Percentiles rank a stretch among this genome's conserved stretches.
phyloP scores from a whole-genome alignment of 2,329 filamentous ascomycete species.

The Hortaea werneckii region DNA sequence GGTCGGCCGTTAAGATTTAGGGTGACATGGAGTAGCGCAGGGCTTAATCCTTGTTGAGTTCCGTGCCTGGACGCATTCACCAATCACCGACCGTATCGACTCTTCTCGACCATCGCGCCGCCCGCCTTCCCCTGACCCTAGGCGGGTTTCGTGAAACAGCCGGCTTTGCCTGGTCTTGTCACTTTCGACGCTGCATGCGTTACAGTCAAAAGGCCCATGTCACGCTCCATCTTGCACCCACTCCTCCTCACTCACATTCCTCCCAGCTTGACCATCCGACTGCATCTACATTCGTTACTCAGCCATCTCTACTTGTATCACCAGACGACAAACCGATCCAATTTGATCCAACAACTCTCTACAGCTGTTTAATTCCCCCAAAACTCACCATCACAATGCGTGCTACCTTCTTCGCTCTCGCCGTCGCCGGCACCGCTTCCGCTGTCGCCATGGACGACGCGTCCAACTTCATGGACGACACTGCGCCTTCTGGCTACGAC shows the following conservation, averaged over 20 bases:
- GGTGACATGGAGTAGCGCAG: neutral
- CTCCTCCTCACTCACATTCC: neutral
- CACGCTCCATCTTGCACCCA: neutral
- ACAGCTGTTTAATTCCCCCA: neutral
- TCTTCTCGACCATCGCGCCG: neutral
- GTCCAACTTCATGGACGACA: neutral
- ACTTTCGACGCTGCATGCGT: neutral
- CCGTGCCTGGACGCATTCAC: neutral
- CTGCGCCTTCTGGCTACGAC: neutral
- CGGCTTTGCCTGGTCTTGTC: neutral
- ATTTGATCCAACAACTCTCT: neutral
- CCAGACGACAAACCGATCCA: neutral
- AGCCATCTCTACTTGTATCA: neutral
- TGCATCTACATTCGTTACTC: neutral
- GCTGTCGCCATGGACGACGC: neutral
- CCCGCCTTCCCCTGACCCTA: neutral
- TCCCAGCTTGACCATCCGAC: neutral
- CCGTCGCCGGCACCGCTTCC: neutral
- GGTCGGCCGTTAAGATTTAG: neutral
- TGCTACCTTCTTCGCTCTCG: neutral
- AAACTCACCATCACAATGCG: neutral
- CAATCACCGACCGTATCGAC: neutral
- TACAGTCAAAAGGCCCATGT: neutral
- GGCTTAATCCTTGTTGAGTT: neutral
- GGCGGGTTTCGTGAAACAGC: neutral